Base-by-base conservation (phyloP, 2,329 filamentous ascomycete genomes). In the Blumeria hordei region DNA sequence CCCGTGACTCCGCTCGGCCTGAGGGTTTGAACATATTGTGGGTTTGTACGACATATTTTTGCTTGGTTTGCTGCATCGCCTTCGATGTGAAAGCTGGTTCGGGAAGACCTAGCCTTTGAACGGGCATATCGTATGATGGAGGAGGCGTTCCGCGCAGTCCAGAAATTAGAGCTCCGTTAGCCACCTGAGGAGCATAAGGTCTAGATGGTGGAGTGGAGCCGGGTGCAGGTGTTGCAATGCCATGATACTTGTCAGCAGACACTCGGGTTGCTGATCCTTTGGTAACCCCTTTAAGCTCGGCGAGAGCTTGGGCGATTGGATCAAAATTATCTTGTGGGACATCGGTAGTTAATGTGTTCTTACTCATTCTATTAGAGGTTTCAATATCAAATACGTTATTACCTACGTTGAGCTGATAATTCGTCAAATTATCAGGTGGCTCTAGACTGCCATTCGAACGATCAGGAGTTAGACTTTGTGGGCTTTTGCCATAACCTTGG, bases 331-430 rank as follows among this genome's bases (percentile, higher is more conserved):
- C 66, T 55, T 34, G 14, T 33, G 65, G 72, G 60, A 65, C 64
- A 51, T 63, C 67, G 35, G 65, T 67, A 56, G 56, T 67, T 56
- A 62, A 63, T 59, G 64, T 60, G 5, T 64, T 64, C 44, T 72
- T 71, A 45, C 67, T 73, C 59, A 74, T 74, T 59, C 74, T 75
- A 57, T 90, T 85, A 0, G 86, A 82, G 8, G 83, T 83, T 11
- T 85, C 83, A 9, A 98, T 90, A 56, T 94, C 81, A 63, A 98
- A 94, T 10, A 98, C 87, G 62, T 98, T 98, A 62, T 93, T 87
- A 7, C 92, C 92, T 55, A 98, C 78, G 63, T 95, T 95, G 33
- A 98, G 74, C 58, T 94, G 90, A 62, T 96, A 81, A 66, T 84
- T 94, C 41, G 90, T 88, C 58, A 92, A 82, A 55, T 90, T 88